Evolutionary conservation across 225 moss, liverwort and hornwort species (phyloP), one percentile per base, ranked within the genome.

Genomic region (Physcomitrium patens): DNA sequence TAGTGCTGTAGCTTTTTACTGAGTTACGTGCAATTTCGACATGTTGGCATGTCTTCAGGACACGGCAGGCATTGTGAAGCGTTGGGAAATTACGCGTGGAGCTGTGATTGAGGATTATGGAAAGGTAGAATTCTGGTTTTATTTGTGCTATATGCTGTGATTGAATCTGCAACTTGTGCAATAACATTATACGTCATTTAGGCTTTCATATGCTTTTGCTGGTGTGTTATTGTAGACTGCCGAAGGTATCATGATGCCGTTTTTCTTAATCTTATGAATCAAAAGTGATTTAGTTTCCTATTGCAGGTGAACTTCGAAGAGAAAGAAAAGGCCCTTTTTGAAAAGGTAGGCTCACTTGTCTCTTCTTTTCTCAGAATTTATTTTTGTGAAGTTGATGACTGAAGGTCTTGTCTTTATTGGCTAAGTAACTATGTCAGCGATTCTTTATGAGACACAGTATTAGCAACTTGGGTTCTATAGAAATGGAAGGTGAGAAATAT

Each of bases 61-160:
- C 69, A 89, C 94, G 47, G 89, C 79, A 78, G 91, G 83, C 62
- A 74, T 88, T 68, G 89, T 91, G 61, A 94, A 94, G 72, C 81
- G 85, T 54, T 94, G 94, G 94, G 94, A 94, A 84, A 90, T 94
- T 20, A 94, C 94, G 18, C 81, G 88, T 46, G 91, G 94, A 44
- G 83, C 90, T 56, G 90, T 94, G 61, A 85, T 94, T 47, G 80
- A 79, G 62, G 94, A 94, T 73, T 90, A 73, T 83, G 94, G 91
- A 69, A 90, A 86, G 81, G 94, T 90, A 73, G 9, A 51, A 37
- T 37, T 17, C 22, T 54, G 51, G 50, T 9, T 0, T 27, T 19
- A 24, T 13, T 26, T 72, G 26, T 65, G 14, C 16, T 14, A 27
- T 28, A 41, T 49, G 60, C 41, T 41, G 68, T 68, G 60, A 4